Evolutionary conservation across 345 rosid species (phyloP).

Genomic region (Heritiera littoralis): DNA sequence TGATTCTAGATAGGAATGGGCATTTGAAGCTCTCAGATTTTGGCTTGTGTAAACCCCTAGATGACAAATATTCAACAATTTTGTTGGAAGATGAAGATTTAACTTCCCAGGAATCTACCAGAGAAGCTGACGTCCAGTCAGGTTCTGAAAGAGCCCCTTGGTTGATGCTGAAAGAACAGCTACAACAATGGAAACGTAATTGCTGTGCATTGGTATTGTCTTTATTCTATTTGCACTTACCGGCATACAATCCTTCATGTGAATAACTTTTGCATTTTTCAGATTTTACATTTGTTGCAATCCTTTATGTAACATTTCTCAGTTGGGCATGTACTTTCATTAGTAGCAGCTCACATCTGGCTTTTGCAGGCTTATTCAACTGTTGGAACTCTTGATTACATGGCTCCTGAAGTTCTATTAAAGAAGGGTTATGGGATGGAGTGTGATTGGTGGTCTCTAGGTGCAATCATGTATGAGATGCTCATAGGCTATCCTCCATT

Average conservation of each 20-base stretch:
- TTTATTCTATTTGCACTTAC: constrained; percentile 23
- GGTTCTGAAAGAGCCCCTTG: constrained; percentile 57
- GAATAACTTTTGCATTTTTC: not conserved
- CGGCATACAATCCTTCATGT: not conserved
- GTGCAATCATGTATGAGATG: constrained; percentile 98
- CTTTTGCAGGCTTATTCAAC: constrained; percentile 85
- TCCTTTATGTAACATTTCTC: not conserved
- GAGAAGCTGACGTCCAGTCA: constrained; percentile 45
- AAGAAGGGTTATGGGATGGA: constrained; percentile 98
- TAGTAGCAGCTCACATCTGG: constrained; percentile 20
- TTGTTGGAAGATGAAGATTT: constrained; percentile 73
- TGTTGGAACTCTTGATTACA: constrained; percentile 98
- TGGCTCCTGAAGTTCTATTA: constrained; percentile 96
- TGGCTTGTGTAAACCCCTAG: constrained; percentile 97
- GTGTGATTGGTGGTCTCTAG: constrained; percentile 99
- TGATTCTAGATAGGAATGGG: constrained; percentile 89
- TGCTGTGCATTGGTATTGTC: constrained; percentile 83
- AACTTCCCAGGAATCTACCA: constrained; percentile 48
- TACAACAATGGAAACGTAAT: constrained; percentile 88
- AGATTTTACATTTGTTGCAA: not conserved
- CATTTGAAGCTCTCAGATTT: constrained; percentile 98
- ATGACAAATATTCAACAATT: constrained; percentile 84
- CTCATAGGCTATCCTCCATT: constrained; percentile 96
- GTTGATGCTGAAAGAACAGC: constrained; percentile 81
- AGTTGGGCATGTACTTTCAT: constrained; percentile 19